These are phyloP conservation scores for Quercus wislizeni DNA, from an alignment of 306 rosid species.

Conservation along the genomic window DNA sequence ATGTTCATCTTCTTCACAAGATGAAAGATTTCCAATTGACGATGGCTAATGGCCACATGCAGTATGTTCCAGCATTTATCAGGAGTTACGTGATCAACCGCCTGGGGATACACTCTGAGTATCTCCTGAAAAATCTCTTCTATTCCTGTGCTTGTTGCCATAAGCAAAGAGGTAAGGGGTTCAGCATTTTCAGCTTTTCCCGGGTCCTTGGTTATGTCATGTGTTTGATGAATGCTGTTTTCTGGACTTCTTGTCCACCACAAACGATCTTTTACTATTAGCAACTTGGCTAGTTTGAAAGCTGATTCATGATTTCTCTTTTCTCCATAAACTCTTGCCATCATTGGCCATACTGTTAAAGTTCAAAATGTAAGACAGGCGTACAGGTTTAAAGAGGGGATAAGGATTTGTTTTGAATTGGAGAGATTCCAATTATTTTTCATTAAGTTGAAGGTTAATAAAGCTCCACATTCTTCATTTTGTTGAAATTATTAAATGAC, in stretches of 20 bases:
- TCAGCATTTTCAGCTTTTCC: too few relatives aligned
- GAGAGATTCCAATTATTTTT: too few relatives aligned
- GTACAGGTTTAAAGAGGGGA: too few relatives aligned
- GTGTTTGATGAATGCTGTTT: too few relatives aligned
- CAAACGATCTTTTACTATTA: neutral
- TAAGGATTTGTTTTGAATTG: too few relatives aligned
- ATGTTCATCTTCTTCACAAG: neutral
- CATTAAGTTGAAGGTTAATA: too few relatives aligned
- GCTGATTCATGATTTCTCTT: constrained; percentile 17
- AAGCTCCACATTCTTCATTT: too few relatives aligned
- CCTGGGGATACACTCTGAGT: constrained; percentile 10
- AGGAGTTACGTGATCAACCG: neutral
- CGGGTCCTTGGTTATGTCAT: too few relatives aligned
- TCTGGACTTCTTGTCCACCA: neutral
- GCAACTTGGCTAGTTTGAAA: neutral
- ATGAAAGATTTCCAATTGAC: neutral
- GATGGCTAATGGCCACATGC: constrained; percentile 15
- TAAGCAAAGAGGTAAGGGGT: neutral
- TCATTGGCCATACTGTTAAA: constrained; percentile 4
- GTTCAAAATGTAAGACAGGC: neutral
- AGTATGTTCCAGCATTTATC: constrained; percentile 6
- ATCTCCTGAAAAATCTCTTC: constrained; percentile 1
- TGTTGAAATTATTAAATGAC: too few relatives aligned
- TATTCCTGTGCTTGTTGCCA: constrained; percentile 23
- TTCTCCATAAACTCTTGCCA: neutral